phyloP scores from a whole-genome alignment of 495 filamentous ascomycete species.

The Talaromyces stipitatus region DNA sequence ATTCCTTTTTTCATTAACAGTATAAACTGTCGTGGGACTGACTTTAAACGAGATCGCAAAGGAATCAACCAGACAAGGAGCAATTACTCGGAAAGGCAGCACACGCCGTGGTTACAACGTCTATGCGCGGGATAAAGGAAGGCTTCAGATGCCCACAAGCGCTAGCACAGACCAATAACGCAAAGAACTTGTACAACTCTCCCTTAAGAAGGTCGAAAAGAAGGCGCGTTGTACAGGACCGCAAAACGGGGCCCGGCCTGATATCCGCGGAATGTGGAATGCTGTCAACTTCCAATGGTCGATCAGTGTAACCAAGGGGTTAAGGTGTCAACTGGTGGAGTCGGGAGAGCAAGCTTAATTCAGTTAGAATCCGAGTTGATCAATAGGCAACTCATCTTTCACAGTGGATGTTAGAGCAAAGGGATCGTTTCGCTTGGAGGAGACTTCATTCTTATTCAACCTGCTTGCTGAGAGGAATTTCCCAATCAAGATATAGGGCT shows the following conservation, averaged over 20 bases:
- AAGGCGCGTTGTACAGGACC: not conserved
- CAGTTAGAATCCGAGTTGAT: not conserved
- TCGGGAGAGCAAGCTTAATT: not conserved
- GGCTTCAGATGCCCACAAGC: not conserved
- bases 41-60: not conserved
- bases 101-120: not conserved
- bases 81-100: not conserved
- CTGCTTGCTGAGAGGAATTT: not conserved
- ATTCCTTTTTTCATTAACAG: not conserved
- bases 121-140: not conserved
- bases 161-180: not conserved
- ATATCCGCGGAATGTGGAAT: not conserved
- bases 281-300: not conserved
- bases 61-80: not conserved
- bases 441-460: not conserved
- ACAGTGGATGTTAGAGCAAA: not conserved
- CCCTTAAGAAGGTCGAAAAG: not conserved
- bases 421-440: not conserved
- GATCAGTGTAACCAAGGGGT: not conserved
- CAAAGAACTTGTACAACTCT: not conserved
- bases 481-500: not conserved
- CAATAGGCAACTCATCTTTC: not conserved
- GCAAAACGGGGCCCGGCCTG: not conserved
- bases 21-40: not conserved
- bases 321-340: not conserved